phyloP scores from a whole-genome alignment of 192 early-diverging fungal genomes.

The Phycomyces nitens region DNA sequence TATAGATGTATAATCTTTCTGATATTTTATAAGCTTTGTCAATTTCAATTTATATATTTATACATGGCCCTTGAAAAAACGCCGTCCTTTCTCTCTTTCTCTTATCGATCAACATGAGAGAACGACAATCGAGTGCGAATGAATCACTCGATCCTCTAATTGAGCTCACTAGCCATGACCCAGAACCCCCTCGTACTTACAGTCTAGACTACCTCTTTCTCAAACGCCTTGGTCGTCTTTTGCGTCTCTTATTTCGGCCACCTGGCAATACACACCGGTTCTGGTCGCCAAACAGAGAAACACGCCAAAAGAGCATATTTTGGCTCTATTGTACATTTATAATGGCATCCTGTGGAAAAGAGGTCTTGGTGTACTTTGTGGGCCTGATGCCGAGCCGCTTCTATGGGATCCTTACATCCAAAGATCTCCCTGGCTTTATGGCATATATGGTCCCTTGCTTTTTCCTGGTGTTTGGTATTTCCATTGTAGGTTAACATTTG shows the following conservation, averaged over 20 bases:
- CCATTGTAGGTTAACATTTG: slow-evolving; percentile 41
- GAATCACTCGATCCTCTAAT: not conserved
- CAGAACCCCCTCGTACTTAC: slow-evolving; percentile 7
- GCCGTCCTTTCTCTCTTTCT: no score
- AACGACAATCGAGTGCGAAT: no score
- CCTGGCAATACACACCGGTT: slow-evolving; percentile 7
- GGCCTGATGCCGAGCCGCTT: slow-evolving; percentile 71
- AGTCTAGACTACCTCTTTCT: slow-evolving; percentile 37
- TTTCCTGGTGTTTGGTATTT: slow-evolving; percentile 52
- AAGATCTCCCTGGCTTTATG: slow-evolving; percentile 58
- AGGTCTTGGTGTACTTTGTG: slow-evolving; percentile 62
- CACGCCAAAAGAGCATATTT: slow-evolving; percentile 26
- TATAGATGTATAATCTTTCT: no score
- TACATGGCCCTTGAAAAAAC: no score
- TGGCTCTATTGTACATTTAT: slow-evolving; percentile 47
- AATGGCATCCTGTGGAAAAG: slow-evolving; percentile 35
- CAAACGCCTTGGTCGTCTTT: slow-evolving; percentile 28
- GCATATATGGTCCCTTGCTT: slow-evolving; percentile 53
- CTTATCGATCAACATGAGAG: no score
- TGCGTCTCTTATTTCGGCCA: slow-evolving; percentile 29
- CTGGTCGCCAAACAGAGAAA: slow-evolving; percentile 9
- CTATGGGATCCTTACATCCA: slow-evolving; percentile 67
- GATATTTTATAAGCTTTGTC: no score
- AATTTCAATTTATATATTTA: no score
- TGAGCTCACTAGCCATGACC: not conserved